Base-by-base conservation (phyloP, 208 protist species). In the Leishmania turanica region DNA sequence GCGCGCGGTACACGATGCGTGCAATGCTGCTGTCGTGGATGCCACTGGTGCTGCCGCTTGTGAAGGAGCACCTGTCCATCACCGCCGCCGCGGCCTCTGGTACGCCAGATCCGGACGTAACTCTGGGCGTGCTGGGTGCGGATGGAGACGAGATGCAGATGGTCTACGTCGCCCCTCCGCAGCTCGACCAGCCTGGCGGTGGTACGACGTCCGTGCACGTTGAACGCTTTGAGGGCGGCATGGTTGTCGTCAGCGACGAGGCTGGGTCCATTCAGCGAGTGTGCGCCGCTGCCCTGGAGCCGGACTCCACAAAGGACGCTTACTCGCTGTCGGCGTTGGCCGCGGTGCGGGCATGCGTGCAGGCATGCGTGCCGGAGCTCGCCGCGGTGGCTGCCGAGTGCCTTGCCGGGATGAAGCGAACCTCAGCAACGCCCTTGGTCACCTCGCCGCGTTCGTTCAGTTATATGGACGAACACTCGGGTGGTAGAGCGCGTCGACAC, bases 81-180 rank as follows among this genome's bases (percentile, higher is more conserved):
- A 78, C 47, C 24, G 3, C 51, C 42, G 1, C 51, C 42, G 31
- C 47, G 21, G 27, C 51, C 54, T 70, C 77, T 45, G 27, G 66
- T 21, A 8, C 13, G 70, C 3, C 24, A 37, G 75, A 19, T 54
- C 34, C 49, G 72, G 78, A 90, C 71, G 83, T 79, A 31, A 88
- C 87, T 24, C 82, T 97, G 42, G 75, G 84, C 40, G 78, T 97
- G 31, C 89, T 96, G 71, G 95, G 95, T 8, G 84, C 93, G 1
- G 95, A 97, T 72, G 95, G 95, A 3, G 92, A 96, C 73, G 95
- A 96, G 84, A 82, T 86, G 60, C 73, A 66, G 45, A 86, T 92
- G 79, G 83, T 88, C 62, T 97, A 95, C 77, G 89, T 72, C 4
- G 58, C 56, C 84, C 92, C 66, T 78, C 92, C 56, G 75, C 88